Percentiles rank a stretch among this genome's conserved stretches.
Evolutionary conservation across 2,329 filamentous ascomycete species (phyloP).

Genomic region (Fusarium penzigii): DNA sequence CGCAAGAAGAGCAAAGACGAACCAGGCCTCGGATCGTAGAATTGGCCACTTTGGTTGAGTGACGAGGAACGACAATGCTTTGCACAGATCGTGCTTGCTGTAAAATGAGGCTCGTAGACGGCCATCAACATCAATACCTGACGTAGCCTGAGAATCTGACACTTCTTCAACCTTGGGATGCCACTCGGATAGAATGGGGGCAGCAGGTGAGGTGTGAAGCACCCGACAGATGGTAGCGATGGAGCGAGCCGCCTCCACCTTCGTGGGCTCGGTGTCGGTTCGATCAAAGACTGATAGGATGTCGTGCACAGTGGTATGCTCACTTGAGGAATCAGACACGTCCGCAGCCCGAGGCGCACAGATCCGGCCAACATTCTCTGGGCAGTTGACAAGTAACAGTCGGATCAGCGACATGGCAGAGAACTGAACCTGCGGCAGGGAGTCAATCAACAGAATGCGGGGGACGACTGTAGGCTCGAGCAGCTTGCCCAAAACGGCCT

Average conservation of each 20-base stretch:
- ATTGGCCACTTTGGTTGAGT: slow-evolving; percentile 60
- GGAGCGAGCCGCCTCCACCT: slow-evolving; percentile 59
- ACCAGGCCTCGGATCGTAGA: slow-evolving; percentile 62
- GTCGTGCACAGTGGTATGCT: slow-evolving; percentile 37
- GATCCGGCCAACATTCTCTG: slow-evolving; percentile 52
- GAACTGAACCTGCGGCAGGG: slow-evolving; percentile 58
- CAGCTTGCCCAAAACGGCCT: slow-evolving; percentile 49
- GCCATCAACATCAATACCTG: slow-evolving; percentile 14
- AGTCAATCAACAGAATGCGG: slow-evolving; percentile 54
- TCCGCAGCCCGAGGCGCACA: slow-evolving; percentile 43
- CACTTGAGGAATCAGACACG: slow-evolving; percentile 19
- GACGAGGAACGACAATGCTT: slow-evolving; percentile 52
- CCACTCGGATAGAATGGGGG: slow-evolving; percentile 36
- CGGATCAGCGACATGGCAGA: slow-evolving; percentile 59
- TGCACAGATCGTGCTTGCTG: slow-evolving; percentile 42
- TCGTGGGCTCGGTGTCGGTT: slow-evolving; percentile 51
- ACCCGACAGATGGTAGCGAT: slow-evolving; percentile 55
- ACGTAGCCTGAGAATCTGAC: not conserved
- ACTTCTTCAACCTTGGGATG: slow-evolving; percentile 31
- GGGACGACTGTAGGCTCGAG: slow-evolving; percentile 50
- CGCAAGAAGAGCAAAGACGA: slow-evolving; percentile 62
- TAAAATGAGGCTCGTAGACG: slow-evolving; percentile 44
- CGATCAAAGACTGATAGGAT: slow-evolving; percentile 41
- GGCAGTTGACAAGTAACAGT: slow-evolving; percentile 55
- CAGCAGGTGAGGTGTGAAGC: slow-evolving; percentile 46